phyloP scores from a whole-genome alignment of 805 yeast genomes.

The Middelhovenomyces tepae region DNA sequence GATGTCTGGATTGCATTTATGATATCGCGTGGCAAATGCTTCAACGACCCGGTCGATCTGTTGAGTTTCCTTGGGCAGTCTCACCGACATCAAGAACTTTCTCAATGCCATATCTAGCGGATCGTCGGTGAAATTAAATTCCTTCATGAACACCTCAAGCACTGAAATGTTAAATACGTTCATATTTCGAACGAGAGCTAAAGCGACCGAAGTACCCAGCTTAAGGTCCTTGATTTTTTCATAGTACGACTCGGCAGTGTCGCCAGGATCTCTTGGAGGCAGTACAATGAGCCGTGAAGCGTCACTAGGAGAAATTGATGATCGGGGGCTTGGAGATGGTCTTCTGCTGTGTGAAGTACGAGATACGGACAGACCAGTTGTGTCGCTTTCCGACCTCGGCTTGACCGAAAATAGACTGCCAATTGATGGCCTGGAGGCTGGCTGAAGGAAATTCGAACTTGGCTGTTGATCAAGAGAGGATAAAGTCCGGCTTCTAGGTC shows the following conservation, averaged over 20 bases:
- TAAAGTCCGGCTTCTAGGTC: neutral
- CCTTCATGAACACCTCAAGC: conserved; percentile 26
- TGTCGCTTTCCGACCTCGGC: conserved; percentile 5
- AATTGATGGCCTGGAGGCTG: conserved; percentile 11
- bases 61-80: conserved; percentile 63
- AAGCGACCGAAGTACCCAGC: conserved; percentile 17
- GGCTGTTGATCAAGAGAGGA: neutral
- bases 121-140: conserved; percentile 42
- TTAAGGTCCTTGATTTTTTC: conserved; percentile 20
- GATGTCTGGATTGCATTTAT: conserved; percentile 34
- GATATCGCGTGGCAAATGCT: conserved; percentile 59
- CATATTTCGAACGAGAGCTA: conserved; percentile 26
- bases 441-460: neutral
- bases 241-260: conserved; percentile 28
- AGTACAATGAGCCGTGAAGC: conserved; percentile 2
- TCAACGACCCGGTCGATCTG: conserved; percentile 68
- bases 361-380: neutral
- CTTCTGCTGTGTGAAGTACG: conserved; percentile 2
- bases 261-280: conserved; percentile 20
- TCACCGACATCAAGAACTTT: conserved; percentile 46
- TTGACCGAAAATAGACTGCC: conserved; percentile 12
- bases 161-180: conserved; percentile 21
- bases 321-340: conserved; percentile 13
- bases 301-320: conserved; percentile 4
- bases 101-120: conserved; percentile 63